Percentiles rank a stretch among this genome's conserved stretches.
Evolutionary conservation across 1,284 basidiomycete genomes (phyloP).

Genomic region (Taiwanofungus camphoratus): DNA sequence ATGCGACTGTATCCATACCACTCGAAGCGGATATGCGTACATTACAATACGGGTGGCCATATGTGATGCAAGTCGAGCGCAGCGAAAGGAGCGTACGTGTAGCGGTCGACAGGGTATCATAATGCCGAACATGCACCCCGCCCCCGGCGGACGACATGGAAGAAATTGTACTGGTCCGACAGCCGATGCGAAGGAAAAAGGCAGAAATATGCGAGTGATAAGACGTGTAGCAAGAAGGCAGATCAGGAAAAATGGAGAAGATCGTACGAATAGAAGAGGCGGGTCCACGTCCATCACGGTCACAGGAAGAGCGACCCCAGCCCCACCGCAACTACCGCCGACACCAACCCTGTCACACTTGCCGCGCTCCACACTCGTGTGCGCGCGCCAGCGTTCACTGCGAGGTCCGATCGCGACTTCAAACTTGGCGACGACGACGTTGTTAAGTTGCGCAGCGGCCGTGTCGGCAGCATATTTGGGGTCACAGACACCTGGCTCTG

Average conservation of each 20-base stretch:
- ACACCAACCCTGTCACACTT: constrained; percentile 10
- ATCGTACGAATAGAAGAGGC: not conserved
- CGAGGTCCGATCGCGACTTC: constrained; percentile 5
- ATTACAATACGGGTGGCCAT: too few relatives aligned
- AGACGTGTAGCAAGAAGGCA: constrained; percentile 1
- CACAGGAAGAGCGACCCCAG: constrained; percentile 16
- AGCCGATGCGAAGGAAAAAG: not conserved
- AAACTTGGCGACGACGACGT: constrained; percentile 11
- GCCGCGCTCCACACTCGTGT: constrained; percentile 13
- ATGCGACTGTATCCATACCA: too few relatives aligned
- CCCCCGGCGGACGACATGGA: not conserved
- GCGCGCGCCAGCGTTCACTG: constrained; percentile 12
- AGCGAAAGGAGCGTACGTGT: not conserved
- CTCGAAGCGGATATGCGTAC: too few relatives aligned
- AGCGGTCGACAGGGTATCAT: constrained; percentile 1
- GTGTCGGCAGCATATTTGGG: constrained; percentile 65
- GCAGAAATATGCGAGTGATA: constrained; percentile 5
- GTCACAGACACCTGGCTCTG: constrained; percentile 50
- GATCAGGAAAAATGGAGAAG: constrained; percentile 3
- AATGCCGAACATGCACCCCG: not conserved
- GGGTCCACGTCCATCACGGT: not conserved
- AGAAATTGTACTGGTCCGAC: constrained; percentile 3
- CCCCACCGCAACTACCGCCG: constrained; percentile 13
- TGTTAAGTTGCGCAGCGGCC: constrained; percentile 41
- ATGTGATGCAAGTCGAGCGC: too few relatives aligned